These are phyloP conservation scores for Boechera stricta DNA, from an alignment of 345 rosid species.

Conservation along the genomic window DNA sequence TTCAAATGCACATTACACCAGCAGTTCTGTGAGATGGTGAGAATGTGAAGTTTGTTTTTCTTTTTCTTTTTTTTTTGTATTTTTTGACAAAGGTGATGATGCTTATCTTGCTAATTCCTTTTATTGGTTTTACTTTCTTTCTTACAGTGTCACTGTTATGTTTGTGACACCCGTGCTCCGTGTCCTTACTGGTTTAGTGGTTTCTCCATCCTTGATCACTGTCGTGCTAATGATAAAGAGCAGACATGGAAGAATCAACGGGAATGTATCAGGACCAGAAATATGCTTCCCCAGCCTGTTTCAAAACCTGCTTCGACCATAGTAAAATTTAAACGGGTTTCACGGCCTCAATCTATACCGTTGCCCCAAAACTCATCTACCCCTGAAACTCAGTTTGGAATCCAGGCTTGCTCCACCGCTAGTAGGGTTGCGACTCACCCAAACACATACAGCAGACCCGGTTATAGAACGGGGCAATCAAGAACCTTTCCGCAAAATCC, in stretches of 20 bases:
- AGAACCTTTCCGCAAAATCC: constrained; percentile 30
- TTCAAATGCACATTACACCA: constrained; percentile 64
- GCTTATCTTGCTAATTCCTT: neutral
- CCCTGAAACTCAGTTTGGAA: constrained; percentile 22
- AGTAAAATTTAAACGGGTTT: constrained; percentile 17
- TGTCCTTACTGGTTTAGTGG: constrained; percentile 65
- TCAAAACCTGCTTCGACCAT: constrained; percentile 25
- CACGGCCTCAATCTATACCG: constrained; percentile 5
- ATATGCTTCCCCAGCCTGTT: constrained; percentile 30
- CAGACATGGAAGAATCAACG: constrained; percentile 61
- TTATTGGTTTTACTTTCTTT: neutral
- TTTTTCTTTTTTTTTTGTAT: neutral
- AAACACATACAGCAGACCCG: constrained; percentile 34
- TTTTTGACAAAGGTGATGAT: neutral
- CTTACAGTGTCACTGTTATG: constrained; percentile 84
- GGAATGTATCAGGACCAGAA: constrained; percentile 45
- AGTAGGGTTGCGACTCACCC: constrained; percentile 25
- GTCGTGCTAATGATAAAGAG: constrained; percentile 77
- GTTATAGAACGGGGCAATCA: constrained; percentile 32
- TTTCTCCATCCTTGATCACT: constrained; percentile 53
- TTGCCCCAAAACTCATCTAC: neutral
- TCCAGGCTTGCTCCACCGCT: constrained; percentile 52
- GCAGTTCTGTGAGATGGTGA: constrained; percentile 65
- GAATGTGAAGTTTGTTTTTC: neutral
- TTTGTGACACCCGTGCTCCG: constrained; percentile 79